These are phyloP conservation scores for Leccinum longicurvipes DNA, from an alignment of 768 basidiomycete species.

Conservation along the genomic window DNA sequence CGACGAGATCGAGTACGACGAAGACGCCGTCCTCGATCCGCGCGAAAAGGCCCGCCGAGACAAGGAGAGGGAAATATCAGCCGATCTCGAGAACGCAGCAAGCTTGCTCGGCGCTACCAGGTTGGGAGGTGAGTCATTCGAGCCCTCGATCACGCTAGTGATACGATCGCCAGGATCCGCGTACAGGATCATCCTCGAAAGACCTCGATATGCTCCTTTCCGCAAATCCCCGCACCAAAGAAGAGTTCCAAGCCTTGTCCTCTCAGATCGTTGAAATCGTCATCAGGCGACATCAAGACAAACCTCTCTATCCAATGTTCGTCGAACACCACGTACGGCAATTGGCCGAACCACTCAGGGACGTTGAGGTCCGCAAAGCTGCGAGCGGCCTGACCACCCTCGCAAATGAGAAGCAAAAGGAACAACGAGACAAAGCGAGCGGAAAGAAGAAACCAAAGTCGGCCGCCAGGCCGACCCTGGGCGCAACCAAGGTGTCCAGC, in stretches of 20 bases:
- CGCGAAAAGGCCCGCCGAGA: slow-evolving; percentile 73
- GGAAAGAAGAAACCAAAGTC: slow-evolving; percentile 89
- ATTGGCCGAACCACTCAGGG: slow-evolving; percentile 73
- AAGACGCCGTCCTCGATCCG: slow-evolving; percentile 77
- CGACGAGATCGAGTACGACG: slow-evolving; percentile 55
- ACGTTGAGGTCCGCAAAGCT: slow-evolving; percentile 89
- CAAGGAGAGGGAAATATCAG: slow-evolving; percentile 77
- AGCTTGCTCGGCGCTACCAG: slow-evolving; percentile 73
- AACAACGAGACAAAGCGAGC: slow-evolving; percentile 76
- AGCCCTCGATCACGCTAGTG: neutral
- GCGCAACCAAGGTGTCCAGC: slow-evolving; percentile 61
- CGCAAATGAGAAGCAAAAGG: slow-evolving; percentile 94
- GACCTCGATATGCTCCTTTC: slow-evolving; percentile 73
- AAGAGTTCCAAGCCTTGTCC: slow-evolving; percentile 79
- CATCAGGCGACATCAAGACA: slow-evolving; percentile 74
- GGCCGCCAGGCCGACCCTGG: slow-evolving; percentile 69
- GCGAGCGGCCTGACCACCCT: slow-evolving; percentile 81
- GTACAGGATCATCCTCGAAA: slow-evolving; percentile 59
- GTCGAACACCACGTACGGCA: slow-evolving; percentile 81
- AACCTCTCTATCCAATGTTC: slow-evolving; percentile 81
- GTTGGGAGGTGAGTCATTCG: slow-evolving; percentile 50
- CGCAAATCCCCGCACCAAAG: slow-evolving; percentile 81
- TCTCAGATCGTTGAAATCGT: slow-evolving; percentile 68
- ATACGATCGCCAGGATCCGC: neutral
- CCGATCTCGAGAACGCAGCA: slow-evolving; percentile 83